Evolutionary conservation across 2,329 filamentous ascomycete species (phyloP).

Genomic region (Colletotrichum spinosum): DNA sequence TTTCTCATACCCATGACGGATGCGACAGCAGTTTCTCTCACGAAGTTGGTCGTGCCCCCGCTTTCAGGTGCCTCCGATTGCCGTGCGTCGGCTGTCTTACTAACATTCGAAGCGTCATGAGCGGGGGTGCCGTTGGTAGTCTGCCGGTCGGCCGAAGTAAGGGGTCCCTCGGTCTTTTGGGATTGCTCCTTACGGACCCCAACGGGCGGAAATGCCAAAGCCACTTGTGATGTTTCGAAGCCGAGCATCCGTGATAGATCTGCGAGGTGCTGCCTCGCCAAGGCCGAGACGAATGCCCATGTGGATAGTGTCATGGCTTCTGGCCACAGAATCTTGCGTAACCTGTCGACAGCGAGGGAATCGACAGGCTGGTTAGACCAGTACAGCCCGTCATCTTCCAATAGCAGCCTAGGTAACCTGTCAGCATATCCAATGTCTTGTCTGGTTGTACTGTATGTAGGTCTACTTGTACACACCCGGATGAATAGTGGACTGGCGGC

Average conservation of each 20-base stretch:
- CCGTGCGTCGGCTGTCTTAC: slow-evolving; percentile 21
- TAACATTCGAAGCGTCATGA: slow-evolving; percentile 26
- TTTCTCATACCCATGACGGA: slow-evolving; percentile 37
- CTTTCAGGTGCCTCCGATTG: slow-evolving; percentile 24
- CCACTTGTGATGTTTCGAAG: slow-evolving; percentile 44
- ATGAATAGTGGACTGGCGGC: slow-evolving; percentile 69
- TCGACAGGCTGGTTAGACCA: slow-evolving; percentile 63
- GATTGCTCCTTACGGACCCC: slow-evolving; percentile 17
- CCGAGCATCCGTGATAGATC: slow-evolving; percentile 60
- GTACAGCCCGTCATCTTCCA: slow-evolving; percentile 61
- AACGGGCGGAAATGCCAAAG: neutral
- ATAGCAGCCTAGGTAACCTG: slow-evolving; percentile 54
- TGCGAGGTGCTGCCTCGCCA: slow-evolving; percentile 58
- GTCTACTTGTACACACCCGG: slow-evolving; percentile 61
- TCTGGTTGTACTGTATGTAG: too few relatives aligned
- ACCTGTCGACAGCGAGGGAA: slow-evolving; percentile 55
- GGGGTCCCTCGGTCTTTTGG: slow-evolving; percentile 23
- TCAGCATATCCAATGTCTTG: slow-evolving; percentile 39
- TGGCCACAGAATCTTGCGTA: slow-evolving; percentile 65
- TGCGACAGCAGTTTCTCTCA: slow-evolving; percentile 37
- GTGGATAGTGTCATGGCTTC: slow-evolving; percentile 61
- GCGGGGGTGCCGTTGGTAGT: slow-evolving; percentile 36
- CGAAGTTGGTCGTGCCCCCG: slow-evolving; percentile 38
- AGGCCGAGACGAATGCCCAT: slow-evolving; percentile 63
- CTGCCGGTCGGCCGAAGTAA: slow-evolving; percentile 31